Base-by-base conservation (phyloP, 805 yeast genomes). In the Wickerhamomyces rabaulensis region DNA sequence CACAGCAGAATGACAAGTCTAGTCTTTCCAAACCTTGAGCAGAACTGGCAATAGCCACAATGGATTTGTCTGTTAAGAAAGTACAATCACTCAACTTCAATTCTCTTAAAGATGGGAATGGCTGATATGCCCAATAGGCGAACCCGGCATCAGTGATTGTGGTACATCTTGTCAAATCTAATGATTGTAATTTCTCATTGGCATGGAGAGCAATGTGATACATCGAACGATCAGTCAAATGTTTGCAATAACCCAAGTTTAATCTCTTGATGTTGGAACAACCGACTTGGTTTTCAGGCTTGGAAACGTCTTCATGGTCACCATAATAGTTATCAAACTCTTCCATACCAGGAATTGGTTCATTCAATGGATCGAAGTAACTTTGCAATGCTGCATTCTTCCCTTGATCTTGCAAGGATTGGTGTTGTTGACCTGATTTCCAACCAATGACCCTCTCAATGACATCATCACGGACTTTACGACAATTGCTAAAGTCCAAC, bases 101-200 rank as follows among this genome's bases (percentile, higher is more conserved):
- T 44, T 66, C 70, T 49, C 64, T 71, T 54, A 86, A 65, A 17
- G 70, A 70, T 2, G 82, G 76, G 54, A 85, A 83, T 25, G 70
- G 71, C 17, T 71, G 68, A 54, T 73, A 73, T 0, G 82, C 67
- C 90, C 91, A 86, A 54, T 70, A 75, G 20, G 76, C 70, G 59
- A 83, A 86, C 1, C 92, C 94, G 39, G 71, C 70, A 64, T 86
- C 94, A 3, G 91, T 84, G 29, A 86, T 82, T 2, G 89, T 78
- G 21, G 91, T 85, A 61, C 94, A 86, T 50, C 94, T 71, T 2
- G 91, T 80, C 46, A 86, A 65, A 54, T 84, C 80, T 54, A 86
- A 69, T 33, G 73, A 62, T 48, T 72, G 79, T 42, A 86, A 64
- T 45, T 81, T 67, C 15, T 72, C 73, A 49, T 67, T 71, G n/a